A percentile compares a stretch with the other conserved stretches of the same genome.
phyloP scores from a whole-genome alignment of 2,329 filamentous ascomycete species.

The Orbilia ellipsospora region DNA sequence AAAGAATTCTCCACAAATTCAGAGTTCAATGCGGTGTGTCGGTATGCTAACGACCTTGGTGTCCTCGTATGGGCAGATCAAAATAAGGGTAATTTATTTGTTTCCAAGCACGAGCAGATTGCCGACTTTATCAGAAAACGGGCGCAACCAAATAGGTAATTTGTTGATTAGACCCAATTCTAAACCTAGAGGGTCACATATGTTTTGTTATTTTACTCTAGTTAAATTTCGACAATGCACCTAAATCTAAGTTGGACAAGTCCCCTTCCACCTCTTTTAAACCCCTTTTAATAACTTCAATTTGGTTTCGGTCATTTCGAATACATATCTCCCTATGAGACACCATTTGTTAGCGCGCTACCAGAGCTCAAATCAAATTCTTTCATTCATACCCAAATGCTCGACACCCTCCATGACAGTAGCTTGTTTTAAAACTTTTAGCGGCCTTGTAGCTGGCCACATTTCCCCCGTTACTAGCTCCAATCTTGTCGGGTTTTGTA shows the following conservation, averaged over 20 bases:
- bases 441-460: conserved; percentile 74
- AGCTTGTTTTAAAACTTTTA: conserved; percentile 61
- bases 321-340: conserved; percentile 86
- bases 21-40: conserved; percentile 76
- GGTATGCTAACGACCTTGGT: conserved; percentile 89
- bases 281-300: conserved; percentile 59
- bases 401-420: conserved; percentile 87
- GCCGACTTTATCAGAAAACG: conserved; percentile 68
- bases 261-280: too few species aligned
- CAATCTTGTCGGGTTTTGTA: conserved; percentile 74
- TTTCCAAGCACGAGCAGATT: conserved; percentile 89
- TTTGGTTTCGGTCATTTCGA: conserved; percentile 87
- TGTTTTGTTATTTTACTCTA: too few species aligned
- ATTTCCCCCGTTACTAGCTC: conserved; percentile 85
- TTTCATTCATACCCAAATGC: conserved; percentile 67
- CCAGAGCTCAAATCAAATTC: neutral
- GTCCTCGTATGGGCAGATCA: conserved; percentile 90
- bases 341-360: neutral
- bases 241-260: too few species aligned
- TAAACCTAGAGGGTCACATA: too few species aligned
- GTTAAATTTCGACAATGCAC: too few species aligned
- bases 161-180: neutral
- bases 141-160: conserved; percentile 30
- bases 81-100: conserved; percentile 84
- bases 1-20: conserved; percentile 80